Conservation (phyloP, 1,139 yeast genomes). For the Yamadazyma oceani region DNA sequence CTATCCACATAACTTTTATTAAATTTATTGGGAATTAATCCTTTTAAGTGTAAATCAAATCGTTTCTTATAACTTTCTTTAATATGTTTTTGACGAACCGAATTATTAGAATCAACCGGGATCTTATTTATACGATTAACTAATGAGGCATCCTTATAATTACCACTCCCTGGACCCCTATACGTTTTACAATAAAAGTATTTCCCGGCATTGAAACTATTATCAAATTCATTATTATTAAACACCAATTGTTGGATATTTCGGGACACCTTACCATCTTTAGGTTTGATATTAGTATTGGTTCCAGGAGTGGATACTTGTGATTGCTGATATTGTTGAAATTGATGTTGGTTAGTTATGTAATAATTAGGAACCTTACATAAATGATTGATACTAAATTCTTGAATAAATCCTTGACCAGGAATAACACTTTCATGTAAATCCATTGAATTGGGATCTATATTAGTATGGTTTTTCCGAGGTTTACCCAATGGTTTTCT, state of each 20-base stretch:
- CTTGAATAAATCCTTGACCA: constrained; percentile 48
- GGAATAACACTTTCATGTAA: constrained; percentile 43
- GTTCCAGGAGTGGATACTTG: constrained; percentile 3
- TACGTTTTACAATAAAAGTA: constrained; percentile 43
- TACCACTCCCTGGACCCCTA: constrained; percentile 50
- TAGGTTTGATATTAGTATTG: not conserved
- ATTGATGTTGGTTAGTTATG: constrained; percentile 30
- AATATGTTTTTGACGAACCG: constrained; percentile 12
- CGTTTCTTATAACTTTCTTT: constrained; percentile 20
- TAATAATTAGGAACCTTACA: constrained; percentile 48
- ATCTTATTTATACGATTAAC: constrained; percentile 39
- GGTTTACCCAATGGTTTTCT: constrained; percentile 30
- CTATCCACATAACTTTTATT: constrained; percentile 33
- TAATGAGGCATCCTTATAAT: constrained; percentile 46
- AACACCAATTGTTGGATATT: constrained; percentile 38
- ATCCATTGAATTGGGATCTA: constrained; percentile 43
- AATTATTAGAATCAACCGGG: constrained; percentile 14
- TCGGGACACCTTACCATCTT: constrained; percentile 26
- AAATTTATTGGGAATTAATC: constrained; percentile 38
- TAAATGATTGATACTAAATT: constrained; percentile 40
- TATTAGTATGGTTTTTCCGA: constrained; percentile 31
- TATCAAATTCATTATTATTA: constrained; percentile 31
- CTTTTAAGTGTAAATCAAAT: constrained; percentile 33
- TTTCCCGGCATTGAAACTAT: constrained; percentile 33
- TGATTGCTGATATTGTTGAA: constrained; percentile 4